Base-by-base conservation (phyloP, 495 filamentous ascomycete genomes). In the Xylaria flabelliformis region DNA sequence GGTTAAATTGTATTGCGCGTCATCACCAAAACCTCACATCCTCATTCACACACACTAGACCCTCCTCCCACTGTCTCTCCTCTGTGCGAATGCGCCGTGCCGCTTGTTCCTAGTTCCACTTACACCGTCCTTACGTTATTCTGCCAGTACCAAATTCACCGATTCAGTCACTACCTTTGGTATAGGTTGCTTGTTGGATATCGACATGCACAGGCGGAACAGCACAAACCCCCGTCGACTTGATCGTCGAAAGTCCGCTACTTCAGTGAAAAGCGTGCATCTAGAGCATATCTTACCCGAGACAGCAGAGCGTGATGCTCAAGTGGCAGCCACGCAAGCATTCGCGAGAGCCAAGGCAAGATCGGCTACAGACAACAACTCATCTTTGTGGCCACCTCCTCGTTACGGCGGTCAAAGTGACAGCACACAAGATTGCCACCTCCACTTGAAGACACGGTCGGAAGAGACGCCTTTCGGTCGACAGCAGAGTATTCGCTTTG, bases 301-400 rank as follows among this genome's bases (percentile, higher is more conserved):
- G 24, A 74, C 85, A n/a, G 87, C 88, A 13, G 85, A 88, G 61
- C 81, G 84, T 42, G 87, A 92, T 77, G 92, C 92, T 39, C 85
- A 90, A 12, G 86, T 87, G 50, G 92, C 92, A 62, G 92, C 92
- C n/a, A 84, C 83, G 32, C 80, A 85, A 72, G 92, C 92, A 51
- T 94, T 89, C 82, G 78, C 82, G 17, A 85, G 88, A 71, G 89
- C 89, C 44, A 86, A 80, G 53, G 85, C 84, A 71, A 82, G 85
- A 12, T 76, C 76, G 41, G 24, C 50, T 53, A 75, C 76, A 55
- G 64, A 70, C 55, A 36, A 74, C 62, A 50, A 61, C 15, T 41
- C 55, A 75, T 6, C 80, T 70, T 55, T 80, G 68, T 64, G 78
- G 84, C 61, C 82, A 77, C 24, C 77, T 78, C 66, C 62, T 34